Base-by-base conservation (phyloP, 768 basidiomycete genomes). In the Boletus sensibilis region DNA sequence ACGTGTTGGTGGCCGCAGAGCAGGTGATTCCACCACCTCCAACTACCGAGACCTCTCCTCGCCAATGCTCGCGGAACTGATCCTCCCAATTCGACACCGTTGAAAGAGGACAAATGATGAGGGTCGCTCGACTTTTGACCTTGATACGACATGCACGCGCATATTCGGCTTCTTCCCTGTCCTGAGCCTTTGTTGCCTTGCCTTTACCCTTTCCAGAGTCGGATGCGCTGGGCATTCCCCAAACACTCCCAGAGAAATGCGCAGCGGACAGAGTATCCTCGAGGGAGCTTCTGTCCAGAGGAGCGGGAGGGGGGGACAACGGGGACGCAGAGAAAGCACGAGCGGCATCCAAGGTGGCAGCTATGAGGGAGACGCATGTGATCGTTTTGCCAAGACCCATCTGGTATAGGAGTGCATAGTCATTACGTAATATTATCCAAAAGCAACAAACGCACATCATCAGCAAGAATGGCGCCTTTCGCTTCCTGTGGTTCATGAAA, bases 61-160 rank as follows among this genome's bases (percentile, higher is more conserved):
- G 83, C 94, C 94, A 98, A 70, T 99, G 97, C 68, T 99, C 97
- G 55, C 89, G 84, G 67, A 99, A 93, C 72, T 99, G 97, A 54
- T 96, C 93, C 75, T 99, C 97, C 97, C 97, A 99, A 67, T 98
- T 98, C 46, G 92, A 86, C 2, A 99, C 94, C 6, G 97, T 99
- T 12, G 93, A 94, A 37, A 99, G 79, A 8, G 97, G 97, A 65
- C 97, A 98, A 29, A 99, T 82, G 64, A 99, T 92, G n/a, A 99
- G 76, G 7, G 97, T 98, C 20, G 90, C 97, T 34, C 94, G 85
- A 64, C 89, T 92, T 62, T 85, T 88, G 35, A 80, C 76, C 72
- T 92, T 94, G 66, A 96, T 87, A 34, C 89, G 83, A 61, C 85
- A 86, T 16, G 81, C 81, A 49, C 94, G 80, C 5, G 77, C 75